These are phyloP conservation scores for Chlamydomonas sp. DNA, from an alignment of 139 green algal genomes.

Conservation along the genomic window DNA sequence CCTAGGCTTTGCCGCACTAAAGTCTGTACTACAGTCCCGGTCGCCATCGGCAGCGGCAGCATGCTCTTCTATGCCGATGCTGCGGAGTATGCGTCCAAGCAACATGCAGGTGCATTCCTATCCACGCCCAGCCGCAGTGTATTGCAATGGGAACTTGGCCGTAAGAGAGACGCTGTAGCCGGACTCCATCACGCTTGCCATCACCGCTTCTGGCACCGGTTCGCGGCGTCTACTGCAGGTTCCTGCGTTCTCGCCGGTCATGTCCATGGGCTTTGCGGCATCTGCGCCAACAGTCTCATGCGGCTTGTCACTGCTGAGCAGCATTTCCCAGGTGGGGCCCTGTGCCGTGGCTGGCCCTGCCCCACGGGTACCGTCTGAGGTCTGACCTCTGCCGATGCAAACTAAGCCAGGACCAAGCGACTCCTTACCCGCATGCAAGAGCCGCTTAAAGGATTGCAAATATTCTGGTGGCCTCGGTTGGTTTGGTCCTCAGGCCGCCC, in stretches of 20 bases:
- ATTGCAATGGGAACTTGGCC: not conserved
- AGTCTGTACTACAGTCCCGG: too few species aligned
- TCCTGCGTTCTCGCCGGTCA: not conserved
- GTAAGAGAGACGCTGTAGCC: not conserved
- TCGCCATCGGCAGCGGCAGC: too few species aligned
- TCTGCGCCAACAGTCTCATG: slow-evolving; percentile 3
- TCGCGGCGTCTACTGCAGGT: not conserved
- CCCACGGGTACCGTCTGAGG: too few species aligned
- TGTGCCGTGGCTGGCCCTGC: too few species aligned
- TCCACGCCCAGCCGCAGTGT: not conserved
- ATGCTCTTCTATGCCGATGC: not conserved
- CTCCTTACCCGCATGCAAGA: too few species aligned
- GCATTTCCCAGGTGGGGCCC: not conserved
- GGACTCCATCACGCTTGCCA: not conserved
- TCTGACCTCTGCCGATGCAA: too few species aligned
- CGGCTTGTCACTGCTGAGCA: not conserved
- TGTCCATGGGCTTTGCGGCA: slow-evolving; percentile 19
- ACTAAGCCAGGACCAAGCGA: too few species aligned
- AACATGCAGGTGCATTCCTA: slow-evolving; percentile 1
- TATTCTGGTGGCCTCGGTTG: too few species aligned
- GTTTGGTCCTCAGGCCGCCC: too few species aligned
- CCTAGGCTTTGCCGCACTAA: too few species aligned
- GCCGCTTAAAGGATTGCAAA: too few species aligned
- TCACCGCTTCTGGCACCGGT: not conserved
- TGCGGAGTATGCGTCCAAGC: not conserved